Base-by-base conservation (phyloP, 441 rosid species). In the California macrophylla region DNA sequence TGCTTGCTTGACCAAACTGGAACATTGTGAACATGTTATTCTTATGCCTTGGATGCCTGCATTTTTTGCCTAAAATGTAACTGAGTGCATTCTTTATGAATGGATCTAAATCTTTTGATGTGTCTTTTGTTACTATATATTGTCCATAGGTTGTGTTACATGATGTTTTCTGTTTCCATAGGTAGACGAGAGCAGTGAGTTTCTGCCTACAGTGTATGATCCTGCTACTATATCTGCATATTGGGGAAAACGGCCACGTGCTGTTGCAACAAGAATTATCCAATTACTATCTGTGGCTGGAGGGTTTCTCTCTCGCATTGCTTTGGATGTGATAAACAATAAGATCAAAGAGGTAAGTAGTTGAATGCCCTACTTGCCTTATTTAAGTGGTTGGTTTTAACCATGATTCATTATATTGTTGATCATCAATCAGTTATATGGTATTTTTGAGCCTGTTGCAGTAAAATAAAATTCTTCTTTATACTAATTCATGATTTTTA, bases 201-300 rank as follows among this genome's bases (percentile, higher is more conserved):
- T 86, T 76, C 84, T 93, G 52, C 98, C 98, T 26, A 38, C 83
- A 85, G 97, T 83, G n/a, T 93, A 93, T 79, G 98, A 91, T 68
- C 97, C 98, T 69, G 92, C 80, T 71, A 91, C 80, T 79, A 93
- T 93, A 66, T 77, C 98, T 69, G 87, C 86, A 16, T 91, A 91
- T 52, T 93, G 98, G 98, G 98, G 97, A 34, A 93, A 88, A 76
- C 85, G 96, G 3, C 97, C 97, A 0, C 91, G 87, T 50, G 96
- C 97, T 13, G 96, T 93, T 76, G 95, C 90, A 16, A 89, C 93
- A 24, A 84, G 97, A 20, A 69, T 79, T 79, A 72, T 91, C 45
- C 98, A 93, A 75, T 79, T 93, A 45, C 82, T 89, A 3, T 88
- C 98, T 21, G 98, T 93, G 58, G 97, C 97, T 0, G 98, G 98